Evolutionary conservation across 805 yeast genomes (phyloP).

Genomic region (Metschnikowia koreensis): DNA sequence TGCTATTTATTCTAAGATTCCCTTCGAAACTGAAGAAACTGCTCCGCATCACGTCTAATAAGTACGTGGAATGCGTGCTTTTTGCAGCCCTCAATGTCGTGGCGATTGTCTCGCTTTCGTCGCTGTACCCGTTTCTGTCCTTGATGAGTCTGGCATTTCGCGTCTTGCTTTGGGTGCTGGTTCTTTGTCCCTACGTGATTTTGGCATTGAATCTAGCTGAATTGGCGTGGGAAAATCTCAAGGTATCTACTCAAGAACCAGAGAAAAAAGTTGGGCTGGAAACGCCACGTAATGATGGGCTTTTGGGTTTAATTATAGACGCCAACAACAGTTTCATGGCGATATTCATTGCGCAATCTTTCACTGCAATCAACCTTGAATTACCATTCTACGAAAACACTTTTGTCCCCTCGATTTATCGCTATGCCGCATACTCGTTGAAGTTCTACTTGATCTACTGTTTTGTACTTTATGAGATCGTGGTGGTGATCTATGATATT

Average conservation of each 20-base stretch:
- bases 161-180: constrained; percentile 19
- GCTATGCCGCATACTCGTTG: constrained; percentile 23
- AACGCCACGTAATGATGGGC: neutral
- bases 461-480: constrained; percentile 31
- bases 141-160: constrained; percentile 13
- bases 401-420: constrained; percentile 17
- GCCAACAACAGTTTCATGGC: constrained; percentile 37
- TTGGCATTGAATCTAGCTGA: constrained; percentile 16
- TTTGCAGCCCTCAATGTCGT: constrained; percentile 22
- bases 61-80: constrained; percentile 19
- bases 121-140: constrained; percentile 9
- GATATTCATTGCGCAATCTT: constrained; percentile 34
- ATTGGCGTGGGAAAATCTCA: neutral
- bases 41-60: constrained; percentile 5
- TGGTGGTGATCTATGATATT: constrained; percentile 12
- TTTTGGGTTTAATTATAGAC: constrained; percentile 20
- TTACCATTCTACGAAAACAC: constrained; percentile 17
- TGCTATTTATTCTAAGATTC: constrained; percentile 30
- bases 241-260: too few species aligned
- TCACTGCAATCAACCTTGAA: constrained; percentile 24
- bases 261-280: constrained; percentile 3
- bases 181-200: constrained; percentile 23
- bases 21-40: constrained; percentile 12
- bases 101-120: constrained; percentile 14
- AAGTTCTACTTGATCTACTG: constrained; percentile 36